These are phyloP conservation scores for Psophocarpus tetragonolobus DNA, from an alignment of 306 rosid species.

Conservation along the genomic window DNA sequence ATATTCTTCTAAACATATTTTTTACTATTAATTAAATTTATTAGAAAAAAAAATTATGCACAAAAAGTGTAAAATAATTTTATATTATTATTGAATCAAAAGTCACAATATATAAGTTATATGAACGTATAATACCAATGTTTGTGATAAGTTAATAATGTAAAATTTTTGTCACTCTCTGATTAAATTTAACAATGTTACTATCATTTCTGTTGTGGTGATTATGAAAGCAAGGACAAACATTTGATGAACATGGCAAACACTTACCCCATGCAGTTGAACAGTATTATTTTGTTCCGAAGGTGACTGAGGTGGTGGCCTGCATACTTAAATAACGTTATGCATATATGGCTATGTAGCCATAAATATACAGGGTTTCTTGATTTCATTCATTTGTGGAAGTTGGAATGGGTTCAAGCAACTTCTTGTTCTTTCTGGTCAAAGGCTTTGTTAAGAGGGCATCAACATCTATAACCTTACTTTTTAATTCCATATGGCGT, in stretches of 20 bases:
- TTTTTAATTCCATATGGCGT: background rate
- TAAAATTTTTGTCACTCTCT: no score
- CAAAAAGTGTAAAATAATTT: no score
- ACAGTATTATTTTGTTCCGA: slow-evolving; percentile 1
- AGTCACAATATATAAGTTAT: no score
- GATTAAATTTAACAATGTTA: no score
- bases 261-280: slow-evolving; percentile 24
- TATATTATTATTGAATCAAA: no score
- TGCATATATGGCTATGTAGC: background rate
- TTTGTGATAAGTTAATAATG: no score
- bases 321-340: background rate
- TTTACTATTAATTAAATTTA: no score
- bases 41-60: no score
- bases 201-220: background rate
- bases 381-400: background rate
- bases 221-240: background rate
- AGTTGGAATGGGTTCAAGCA: slow-evolving; percentile 6
- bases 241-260: slow-evolving; percentile 37
- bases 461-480: slow-evolving; percentile 6
- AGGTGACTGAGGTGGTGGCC: background rate
- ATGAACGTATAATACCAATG: no score
- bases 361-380: background rate
- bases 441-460: background rate
- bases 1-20: no score
- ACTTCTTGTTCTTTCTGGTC: background rate